Conservation (phyloP, 2,329 filamentous ascomycete genomes). For the Ophiostoma sp. region DNA sequence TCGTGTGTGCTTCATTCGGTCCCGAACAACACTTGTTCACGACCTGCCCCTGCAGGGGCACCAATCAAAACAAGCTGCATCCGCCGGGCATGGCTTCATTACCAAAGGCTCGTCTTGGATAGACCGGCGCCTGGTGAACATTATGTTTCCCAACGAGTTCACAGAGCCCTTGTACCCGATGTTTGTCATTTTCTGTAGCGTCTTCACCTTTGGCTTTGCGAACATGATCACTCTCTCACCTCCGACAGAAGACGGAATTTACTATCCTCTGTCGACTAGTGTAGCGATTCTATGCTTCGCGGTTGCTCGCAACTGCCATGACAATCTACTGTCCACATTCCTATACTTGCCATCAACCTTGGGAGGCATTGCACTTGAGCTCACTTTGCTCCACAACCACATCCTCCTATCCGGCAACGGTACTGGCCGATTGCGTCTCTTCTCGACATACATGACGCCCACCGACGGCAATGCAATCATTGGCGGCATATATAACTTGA, state of each 20-base stretch:
- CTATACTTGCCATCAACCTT: constrained; percentile 48
- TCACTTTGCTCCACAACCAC: constrained; percentile 57
- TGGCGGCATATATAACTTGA: not conserved
- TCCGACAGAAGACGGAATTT: not conserved
- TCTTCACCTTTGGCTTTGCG: constrained; percentile 32
- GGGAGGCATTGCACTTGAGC: constrained; percentile 53
- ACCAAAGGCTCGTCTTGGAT: constrained; percentile 18
- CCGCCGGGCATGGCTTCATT: constrained; percentile 9
- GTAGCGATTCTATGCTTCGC: constrained; percentile 51
- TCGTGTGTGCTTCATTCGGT: constrained; percentile 17
- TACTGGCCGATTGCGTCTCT: constrained; percentile 42
- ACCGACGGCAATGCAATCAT: not conserved
- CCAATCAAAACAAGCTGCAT: not conserved
- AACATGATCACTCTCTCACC: constrained; percentile 27
- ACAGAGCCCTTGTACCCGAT: constrained; percentile 42
- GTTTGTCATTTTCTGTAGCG: constrained; percentile 29
- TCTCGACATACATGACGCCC: constrained; percentile 8
- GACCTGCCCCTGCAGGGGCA: constrained; percentile 10
- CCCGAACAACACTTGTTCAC: constrained; percentile 1
- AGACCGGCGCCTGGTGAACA: constrained; percentile 20
- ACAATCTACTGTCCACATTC: constrained; percentile 39
- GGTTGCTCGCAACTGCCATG: constrained; percentile 47
- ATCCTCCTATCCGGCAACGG: constrained; percentile 57
- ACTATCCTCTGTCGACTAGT: constrained; percentile 43
- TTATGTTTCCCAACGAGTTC: constrained; percentile 27